Percentiles rank a stretch among this genome's conserved stretches.
phyloP scores from a whole-genome alignment of 495 filamentous ascomycete species.

The Penicillium steckii region DNA sequence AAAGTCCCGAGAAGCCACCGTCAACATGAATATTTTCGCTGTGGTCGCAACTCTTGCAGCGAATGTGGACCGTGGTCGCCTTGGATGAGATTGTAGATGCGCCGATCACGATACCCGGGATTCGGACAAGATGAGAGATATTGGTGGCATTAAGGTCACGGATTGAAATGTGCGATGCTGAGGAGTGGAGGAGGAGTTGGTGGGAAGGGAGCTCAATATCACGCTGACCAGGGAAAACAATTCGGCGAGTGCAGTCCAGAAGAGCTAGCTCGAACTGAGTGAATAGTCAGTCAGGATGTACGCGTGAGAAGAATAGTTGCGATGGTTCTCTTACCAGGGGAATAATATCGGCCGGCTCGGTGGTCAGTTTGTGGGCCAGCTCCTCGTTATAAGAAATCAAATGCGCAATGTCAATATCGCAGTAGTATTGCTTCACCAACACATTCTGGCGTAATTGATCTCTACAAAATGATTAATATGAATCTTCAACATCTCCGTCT shows the following conservation, averaged over 20 bases:
- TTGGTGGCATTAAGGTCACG: conserved; percentile 90
- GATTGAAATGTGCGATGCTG: conserved; percentile 85
- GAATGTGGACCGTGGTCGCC: conserved; percentile 79
- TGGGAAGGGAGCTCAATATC: conserved; percentile 75
- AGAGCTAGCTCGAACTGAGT: conserved; percentile 85
- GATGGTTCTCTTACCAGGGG: conserved; percentile 63
- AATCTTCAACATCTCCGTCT: background rate
- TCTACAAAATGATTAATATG: conserved; percentile 46
- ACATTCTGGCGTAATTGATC: conserved; percentile 97
- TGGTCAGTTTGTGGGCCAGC: conserved; percentile 85
- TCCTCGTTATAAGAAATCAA: conserved; percentile 97
- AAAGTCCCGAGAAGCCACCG: conserved; percentile 82
- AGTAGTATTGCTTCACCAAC: conserved; percentile 90
- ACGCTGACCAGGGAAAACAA: conserved; percentile 76
- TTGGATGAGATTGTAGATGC: conserved; percentile 96
- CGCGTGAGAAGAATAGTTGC: background rate
- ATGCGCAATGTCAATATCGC: conserved; percentile 95
- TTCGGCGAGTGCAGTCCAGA: conserved; percentile 84
- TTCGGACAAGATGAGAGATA: conserved; percentile 91
- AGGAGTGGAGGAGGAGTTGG: conserved; percentile 93
- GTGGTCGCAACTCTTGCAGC: conserved; percentile 85
- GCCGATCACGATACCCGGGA: conserved; percentile 96
- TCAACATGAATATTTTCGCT: conserved; percentile 68
- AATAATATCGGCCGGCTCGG: conserved; percentile 89
- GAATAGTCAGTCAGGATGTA: conserved; percentile 6